Percentiles rank a stretch among this genome's conserved stretches.
Evolutionary conservation across 1,284 basidiomycete species (phyloP).

Genomic region (Sporisorium sorghi): DNA sequence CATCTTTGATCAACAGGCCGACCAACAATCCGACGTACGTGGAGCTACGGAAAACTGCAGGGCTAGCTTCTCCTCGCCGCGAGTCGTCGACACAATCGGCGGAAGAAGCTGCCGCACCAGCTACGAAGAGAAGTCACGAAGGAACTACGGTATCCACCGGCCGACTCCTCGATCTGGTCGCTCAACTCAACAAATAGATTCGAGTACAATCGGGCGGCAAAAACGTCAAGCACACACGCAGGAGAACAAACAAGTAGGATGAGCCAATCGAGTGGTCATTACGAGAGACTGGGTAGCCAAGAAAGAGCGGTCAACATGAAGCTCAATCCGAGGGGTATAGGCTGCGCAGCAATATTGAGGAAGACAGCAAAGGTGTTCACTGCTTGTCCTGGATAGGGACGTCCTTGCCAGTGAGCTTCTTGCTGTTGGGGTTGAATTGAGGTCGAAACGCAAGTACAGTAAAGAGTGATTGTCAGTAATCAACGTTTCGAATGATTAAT

Average conservation of each 20-base stretch:
- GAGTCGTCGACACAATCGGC: neutral
- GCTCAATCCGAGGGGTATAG: slow-evolving; percentile 9
- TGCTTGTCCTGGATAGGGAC: slow-evolving; percentile 63
- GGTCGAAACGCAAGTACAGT: too few species aligned
- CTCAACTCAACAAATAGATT: slow-evolving; percentile 1
- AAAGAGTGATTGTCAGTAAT: neutral
- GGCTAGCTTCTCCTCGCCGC: neutral
- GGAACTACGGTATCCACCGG: neutral
- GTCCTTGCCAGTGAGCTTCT: slow-evolving; percentile 61
- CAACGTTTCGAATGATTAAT: neutral
- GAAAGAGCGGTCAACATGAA: slow-evolving; percentile 17
- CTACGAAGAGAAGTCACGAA: neutral
- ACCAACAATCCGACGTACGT: neutral
- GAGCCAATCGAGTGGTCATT: slow-evolving; percentile 9
- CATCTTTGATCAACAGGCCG: neutral
- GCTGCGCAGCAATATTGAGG: neutral
- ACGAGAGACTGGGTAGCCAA: slow-evolving; percentile 5
- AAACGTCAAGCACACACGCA: neutral
- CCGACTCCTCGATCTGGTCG: slow-evolving; percentile 3
- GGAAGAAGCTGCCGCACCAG: neutral
- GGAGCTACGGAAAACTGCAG: neutral
- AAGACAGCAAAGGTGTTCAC: slow-evolving; percentile 12
- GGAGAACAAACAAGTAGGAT: neutral
- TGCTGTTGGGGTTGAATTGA: slow-evolving; percentile 27
- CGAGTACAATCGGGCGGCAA: too few species aligned